phyloP scores from a whole-genome alignment of 2,329 filamentous ascomycete species.

The Pseudogymnoascus sp. region DNA sequence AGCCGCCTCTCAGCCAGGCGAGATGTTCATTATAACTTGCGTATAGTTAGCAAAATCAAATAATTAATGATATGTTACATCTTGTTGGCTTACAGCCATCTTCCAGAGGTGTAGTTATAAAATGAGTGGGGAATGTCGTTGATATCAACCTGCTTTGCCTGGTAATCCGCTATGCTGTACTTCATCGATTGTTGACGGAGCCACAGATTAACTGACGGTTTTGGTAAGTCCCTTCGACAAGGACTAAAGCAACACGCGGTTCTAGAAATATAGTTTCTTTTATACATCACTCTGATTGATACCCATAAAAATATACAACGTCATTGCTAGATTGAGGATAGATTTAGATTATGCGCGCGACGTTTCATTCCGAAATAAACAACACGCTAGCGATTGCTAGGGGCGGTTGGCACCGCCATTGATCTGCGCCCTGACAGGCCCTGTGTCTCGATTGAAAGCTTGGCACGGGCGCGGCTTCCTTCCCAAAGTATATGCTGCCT shows the following conservation, averaged over 20 bases:
- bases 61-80: constrained; percentile 12
- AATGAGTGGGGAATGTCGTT: constrained; percentile 20
- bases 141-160: constrained; percentile 14
- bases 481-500: background rate
- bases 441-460: background rate
- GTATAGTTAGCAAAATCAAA: constrained; percentile 12
- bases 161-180: constrained; percentile 15
- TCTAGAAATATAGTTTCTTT: constrained; percentile 12
- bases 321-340: background rate
- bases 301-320: background rate
- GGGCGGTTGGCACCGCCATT: background rate
- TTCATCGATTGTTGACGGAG: constrained; percentile 11
- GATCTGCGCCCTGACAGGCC: background rate
- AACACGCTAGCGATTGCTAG: background rate
- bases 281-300: constrained; percentile 13
- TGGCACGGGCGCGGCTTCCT: background rate
- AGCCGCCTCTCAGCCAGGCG: constrained; percentile 23
- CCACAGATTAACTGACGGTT: background rate
- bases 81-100: constrained; percentile 23
- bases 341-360: background rate
- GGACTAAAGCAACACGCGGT: constrained; percentile 9
- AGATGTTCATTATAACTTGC: constrained; percentile 24
- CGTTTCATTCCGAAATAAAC: constrained; percentile 7
- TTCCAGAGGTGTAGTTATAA: constrained; percentile 25
- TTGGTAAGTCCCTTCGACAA: constrained; percentile 10